phyloP scores from a whole-genome alignment of 495 filamentous ascomycete species.

The Parathielavia appendiculata region DNA sequence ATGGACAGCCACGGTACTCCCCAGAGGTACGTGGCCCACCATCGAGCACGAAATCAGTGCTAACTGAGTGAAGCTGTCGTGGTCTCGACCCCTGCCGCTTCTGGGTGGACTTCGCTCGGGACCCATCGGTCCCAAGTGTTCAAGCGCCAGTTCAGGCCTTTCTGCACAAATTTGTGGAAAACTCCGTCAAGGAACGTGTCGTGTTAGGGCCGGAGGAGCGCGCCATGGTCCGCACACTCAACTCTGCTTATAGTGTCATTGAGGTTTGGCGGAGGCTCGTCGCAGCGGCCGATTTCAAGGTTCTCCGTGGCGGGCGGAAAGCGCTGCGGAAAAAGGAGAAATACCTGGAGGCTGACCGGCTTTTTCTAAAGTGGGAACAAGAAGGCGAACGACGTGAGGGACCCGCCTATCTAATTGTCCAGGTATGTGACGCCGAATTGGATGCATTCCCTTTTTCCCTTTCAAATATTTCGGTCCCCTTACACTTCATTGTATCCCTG shows the following conservation, averaged over 20 bases:
- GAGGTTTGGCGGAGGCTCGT: conserved; percentile 9
- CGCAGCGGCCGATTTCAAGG: conserved; percentile 3
- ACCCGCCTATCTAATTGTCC: background rate
- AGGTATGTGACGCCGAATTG: too few relatives aligned
- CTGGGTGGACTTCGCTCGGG: background rate
- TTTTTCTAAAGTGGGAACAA: background rate
- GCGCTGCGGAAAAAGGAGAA: background rate
- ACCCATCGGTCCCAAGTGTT: background rate
- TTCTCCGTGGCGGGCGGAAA: background rate
- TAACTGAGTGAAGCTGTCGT: background rate
- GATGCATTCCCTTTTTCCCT: too few relatives aligned
- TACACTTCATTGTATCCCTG: too few relatives aligned
- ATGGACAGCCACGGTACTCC: background rate
- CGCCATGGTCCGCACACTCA: background rate
- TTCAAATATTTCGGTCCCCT: too few relatives aligned
- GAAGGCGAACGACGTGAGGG: conserved; percentile 3
- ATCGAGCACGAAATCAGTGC: background rate
- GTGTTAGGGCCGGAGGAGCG: conserved; percentile 5
- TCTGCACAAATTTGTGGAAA: conserved; percentile 1
- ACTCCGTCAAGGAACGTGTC: conserved; percentile 1
- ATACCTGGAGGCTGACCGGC: background rate
- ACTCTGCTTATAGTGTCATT: conserved; percentile 6
- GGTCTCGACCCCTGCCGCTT: conserved; percentile 1
- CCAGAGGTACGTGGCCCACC: too few relatives aligned
- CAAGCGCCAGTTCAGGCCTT: background rate